Percentiles rank a stretch among this genome's conserved stretches.
Conservation (phyloP, 805 yeast genomes). For the Candida verbasci region DNA sequence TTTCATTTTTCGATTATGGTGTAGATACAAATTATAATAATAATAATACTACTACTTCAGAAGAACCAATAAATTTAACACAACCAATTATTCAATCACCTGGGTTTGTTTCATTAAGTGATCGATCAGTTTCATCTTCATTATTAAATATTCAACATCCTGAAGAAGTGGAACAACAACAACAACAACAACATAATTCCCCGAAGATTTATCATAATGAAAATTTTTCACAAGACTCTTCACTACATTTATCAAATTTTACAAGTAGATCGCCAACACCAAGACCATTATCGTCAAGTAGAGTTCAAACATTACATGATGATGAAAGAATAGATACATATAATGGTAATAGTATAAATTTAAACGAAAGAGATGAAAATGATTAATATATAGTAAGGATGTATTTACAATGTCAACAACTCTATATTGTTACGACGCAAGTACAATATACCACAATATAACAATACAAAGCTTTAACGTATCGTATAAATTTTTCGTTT, state of each 20-base stretch:
- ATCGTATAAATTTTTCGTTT: too few species aligned
- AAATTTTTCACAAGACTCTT: constrained; percentile 1
- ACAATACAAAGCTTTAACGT: too few species aligned
- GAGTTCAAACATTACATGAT: constrained; percentile 17
- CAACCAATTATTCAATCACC: constrained; percentile 7
- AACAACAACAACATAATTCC: neutral
- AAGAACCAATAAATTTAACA: neutral
- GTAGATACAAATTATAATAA: constrained; percentile 13
- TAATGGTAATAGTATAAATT: constrained; percentile 13
- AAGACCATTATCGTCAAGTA: constrained; percentile 11
- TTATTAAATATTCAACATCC: constrained; percentile 6
- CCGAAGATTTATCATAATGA: neutral
- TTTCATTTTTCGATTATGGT: constrained; percentile 40
- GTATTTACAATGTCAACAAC: too few species aligned
- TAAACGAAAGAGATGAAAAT: constrained; percentile 11
- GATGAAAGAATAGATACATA: constrained; percentile 12
- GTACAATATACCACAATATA: too few species aligned
- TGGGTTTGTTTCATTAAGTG: constrained; percentile 7
- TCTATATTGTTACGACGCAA: too few species aligned
- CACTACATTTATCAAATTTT: constrained; percentile 7
- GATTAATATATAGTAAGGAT: neutral
- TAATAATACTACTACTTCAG: too few species aligned
- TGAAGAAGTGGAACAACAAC: neutral
- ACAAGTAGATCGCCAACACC: constrained; percentile 15
- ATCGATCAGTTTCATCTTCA: constrained; percentile 7